Evolutionary conservation across 345 rosid species (phyloP).

Genomic region (Eucalyptus tenuipes): DNA sequence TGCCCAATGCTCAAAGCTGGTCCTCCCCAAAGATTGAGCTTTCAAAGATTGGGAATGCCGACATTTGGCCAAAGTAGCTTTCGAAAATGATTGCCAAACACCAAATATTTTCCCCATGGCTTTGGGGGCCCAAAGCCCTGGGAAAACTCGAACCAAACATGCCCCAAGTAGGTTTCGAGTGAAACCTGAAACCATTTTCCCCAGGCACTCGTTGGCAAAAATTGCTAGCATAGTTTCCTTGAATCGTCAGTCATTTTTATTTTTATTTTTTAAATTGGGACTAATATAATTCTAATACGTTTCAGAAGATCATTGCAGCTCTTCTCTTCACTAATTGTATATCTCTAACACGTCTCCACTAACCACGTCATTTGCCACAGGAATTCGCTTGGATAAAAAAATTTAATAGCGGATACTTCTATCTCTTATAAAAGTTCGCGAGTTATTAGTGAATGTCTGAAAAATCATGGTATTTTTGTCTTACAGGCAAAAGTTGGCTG

Average conservation of each 20-base stretch:
- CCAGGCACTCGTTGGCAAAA: not conserved
- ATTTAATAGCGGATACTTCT: not conserved
- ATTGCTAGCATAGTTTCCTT: not conserved
- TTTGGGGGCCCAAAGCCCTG: too few species aligned
- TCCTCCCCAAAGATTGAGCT: rapidly evolving
- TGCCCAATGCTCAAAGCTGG: too few species aligned
- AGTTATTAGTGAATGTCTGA: not conserved
- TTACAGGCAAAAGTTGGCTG: not conserved
- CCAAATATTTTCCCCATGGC: too few species aligned
- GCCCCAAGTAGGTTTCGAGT: not conserved
- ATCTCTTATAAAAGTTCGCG: not conserved
- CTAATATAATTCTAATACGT: not conserved
- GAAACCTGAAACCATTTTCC: too few species aligned
- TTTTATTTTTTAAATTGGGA: not conserved
- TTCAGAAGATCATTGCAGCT: not conserved
- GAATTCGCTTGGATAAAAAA: not conserved
- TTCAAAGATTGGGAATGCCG: too few species aligned
- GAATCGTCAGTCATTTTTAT: rapidly evolving
- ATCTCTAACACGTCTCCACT: not conserved
- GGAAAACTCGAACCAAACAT: too few species aligned
- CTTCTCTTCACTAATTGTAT: not conserved
- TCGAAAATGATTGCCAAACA: too few species aligned
- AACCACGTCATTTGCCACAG: not conserved
- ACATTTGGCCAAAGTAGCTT: too few species aligned
- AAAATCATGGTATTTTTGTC: not conserved